Conservation (phyloP, 495 filamentous ascomycete genomes). For the Bacidia rubella region DNA sequence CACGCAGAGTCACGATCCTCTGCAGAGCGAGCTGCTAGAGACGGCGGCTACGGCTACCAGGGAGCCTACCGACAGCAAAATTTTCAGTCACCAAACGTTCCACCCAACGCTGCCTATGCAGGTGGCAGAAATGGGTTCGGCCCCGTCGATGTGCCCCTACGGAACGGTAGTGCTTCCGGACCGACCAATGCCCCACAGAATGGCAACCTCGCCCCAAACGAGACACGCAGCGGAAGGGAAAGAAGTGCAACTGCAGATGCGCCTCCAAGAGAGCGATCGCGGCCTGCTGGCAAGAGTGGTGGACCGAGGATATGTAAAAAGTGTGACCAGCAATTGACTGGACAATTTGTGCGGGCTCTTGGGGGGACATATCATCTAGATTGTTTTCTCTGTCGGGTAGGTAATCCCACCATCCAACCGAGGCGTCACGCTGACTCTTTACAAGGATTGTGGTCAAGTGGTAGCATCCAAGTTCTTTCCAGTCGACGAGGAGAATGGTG, state of each 20-base stretch:
- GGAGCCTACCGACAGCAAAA: slow-evolving; percentile 13
- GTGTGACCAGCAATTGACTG: slow-evolving; percentile 71
- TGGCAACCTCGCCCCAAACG: slow-evolving; percentile 11
- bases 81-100: slow-evolving; percentile 5
- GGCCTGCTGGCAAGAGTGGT: slow-evolving; percentile 32
- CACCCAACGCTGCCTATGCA: slow-evolving; percentile 5
- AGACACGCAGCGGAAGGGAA: slow-evolving; percentile 12
- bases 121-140: slow-evolving; percentile 14
- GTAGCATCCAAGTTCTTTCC: slow-evolving; percentile 99
- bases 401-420: slow-evolving; percentile 15
- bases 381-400: slow-evolving; percentile 93
- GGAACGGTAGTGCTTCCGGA: slow-evolving; percentile 9
- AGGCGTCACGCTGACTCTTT: slow-evolving; percentile 2
- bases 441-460: slow-evolving; percentile 88
- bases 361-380: slow-evolving; percentile 91
- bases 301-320: slow-evolving; percentile 63
- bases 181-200: slow-evolving; percentile 11
- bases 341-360: slow-evolving; percentile 89
- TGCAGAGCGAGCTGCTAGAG: slow-evolving; percentile 14
- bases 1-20: slow-evolving; percentile 17
- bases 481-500: slow-evolving; percentile 67
- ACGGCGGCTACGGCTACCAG: slow-evolving; percentile 11
- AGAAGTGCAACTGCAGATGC: slow-evolving; percentile 12
- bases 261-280: slow-evolving; percentile 25
- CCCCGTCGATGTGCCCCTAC: slow-evolving; percentile 7